These are phyloP conservation scores for Aschersonia sp. DNA, from an alignment of 2,329 filamentous ascomycete species.

Conservation along the genomic window DNA sequence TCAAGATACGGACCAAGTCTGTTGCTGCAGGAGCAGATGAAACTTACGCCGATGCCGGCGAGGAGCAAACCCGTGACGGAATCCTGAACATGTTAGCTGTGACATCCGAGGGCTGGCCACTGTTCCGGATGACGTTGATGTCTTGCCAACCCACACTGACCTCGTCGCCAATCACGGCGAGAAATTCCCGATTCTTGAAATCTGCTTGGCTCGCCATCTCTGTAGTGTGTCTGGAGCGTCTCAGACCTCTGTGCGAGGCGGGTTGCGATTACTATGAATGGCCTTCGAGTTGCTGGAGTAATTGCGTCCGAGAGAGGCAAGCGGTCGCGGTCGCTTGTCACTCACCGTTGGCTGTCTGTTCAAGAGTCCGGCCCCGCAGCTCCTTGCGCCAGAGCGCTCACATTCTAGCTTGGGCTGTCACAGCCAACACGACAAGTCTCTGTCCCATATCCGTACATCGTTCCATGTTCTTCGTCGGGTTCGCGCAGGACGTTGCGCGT, in stretches of 20 bases:
- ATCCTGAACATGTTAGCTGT: conserved; percentile 44
- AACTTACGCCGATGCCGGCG: conserved; percentile 75
- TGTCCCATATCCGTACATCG: too few relatives aligned
- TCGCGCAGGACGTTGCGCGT: too few relatives aligned
- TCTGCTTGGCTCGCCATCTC: conserved; percentile 38
- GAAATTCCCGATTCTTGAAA: conserved; percentile 80
- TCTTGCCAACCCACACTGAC: conserved; percentile 27
- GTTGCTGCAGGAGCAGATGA: background rate
- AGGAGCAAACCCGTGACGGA: conserved; percentile 92
- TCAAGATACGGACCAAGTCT: background rate
- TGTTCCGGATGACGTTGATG: background rate
- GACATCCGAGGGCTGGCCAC: background rate
- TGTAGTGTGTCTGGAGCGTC: conserved; percentile 1
- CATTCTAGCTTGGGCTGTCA: too few relatives aligned
- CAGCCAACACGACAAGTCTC: too few relatives aligned
- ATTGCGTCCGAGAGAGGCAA: background rate
- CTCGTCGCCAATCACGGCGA: conserved; percentile 97
- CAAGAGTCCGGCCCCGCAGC: too few relatives aligned
- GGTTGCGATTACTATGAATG: too few relatives aligned
- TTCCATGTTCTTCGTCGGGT: too few relatives aligned
- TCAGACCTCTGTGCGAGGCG: too few relatives aligned
- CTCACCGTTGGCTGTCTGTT: too few relatives aligned
- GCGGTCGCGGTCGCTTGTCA: background rate
- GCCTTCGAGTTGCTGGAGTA: too few relatives aligned
- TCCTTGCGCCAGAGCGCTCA: too few relatives aligned